Evolutionary conservation across 495 filamentous ascomycete species (phyloP), one percentile per base, ranked within the genome.

Genomic region (Penicillium egyptiacum): DNA sequence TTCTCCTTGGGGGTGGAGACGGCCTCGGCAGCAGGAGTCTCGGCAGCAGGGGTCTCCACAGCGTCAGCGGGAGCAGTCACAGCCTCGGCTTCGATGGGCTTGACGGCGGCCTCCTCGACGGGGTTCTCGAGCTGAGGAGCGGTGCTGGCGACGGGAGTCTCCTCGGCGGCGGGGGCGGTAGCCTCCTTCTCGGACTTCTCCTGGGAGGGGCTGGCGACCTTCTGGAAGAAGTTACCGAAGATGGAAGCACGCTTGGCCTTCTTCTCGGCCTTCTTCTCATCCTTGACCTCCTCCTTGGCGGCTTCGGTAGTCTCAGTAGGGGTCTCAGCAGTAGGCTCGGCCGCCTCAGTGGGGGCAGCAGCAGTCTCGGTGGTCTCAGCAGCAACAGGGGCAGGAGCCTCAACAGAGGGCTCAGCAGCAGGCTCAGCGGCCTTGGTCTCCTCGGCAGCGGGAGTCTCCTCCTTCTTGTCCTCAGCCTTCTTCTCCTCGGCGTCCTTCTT

Each of bases 401-500:
- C 62, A 22, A 30, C 50, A n/a, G 50, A n/a, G 22, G 55, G 7
- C 56, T 64, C 63, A 42, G 55, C 41, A 37, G 42, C 33, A 41
- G 69, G 39, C 54, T 74, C 69, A 47, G 66, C 59, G 46, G 47
- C 53, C 61, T 71, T 67, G 37, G 70, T 7, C 33, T 51, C 47
- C 31, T 50, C 33, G 9, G 33, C 23, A 14, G 49, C 70, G 26
- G 67, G 58, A 59, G 73, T 69, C 57, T 79, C 81, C 70, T 83
- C 79, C 58, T 79, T 69, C 62, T 81, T 76, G 75, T 88, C 83
- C 56, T 62, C 62, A 70, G 83, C 79, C 58, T 79, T 69, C 62
- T 81, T 76, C 75, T 88, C 83, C 56, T 62, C 62, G 28, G 49
- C 84, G 53, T 91, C 86, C 75, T 88, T 88, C 84, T 91, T 92